A percentile compares a stretch with the other conserved stretches of the same genome.
phyloP scores from a whole-genome alignment of 2,329 filamentous ascomycete species.

The Calycina marina region DNA sequence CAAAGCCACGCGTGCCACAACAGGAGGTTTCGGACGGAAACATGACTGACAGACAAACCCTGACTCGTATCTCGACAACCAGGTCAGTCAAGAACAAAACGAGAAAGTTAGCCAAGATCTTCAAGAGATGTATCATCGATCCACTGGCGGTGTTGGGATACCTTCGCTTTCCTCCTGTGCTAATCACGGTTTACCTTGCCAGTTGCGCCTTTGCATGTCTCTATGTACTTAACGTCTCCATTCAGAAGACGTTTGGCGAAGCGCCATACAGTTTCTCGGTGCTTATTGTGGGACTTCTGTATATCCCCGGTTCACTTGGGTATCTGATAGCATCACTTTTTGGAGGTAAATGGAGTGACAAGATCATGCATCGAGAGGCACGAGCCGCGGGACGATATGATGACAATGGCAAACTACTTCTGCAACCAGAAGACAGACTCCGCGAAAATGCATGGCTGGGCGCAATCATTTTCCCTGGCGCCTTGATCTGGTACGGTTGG shows the following conservation, averaged over 20 bases:
- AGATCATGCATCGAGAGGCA: conserved; percentile 67
- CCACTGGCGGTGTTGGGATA: conserved; percentile 57
- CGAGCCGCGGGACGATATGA: conserved; percentile 55
- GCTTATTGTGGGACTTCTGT: conserved; percentile 59
- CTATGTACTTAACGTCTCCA: conserved; percentile 64
- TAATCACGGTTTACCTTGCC: conserved; percentile 59
- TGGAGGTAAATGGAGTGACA: conserved; percentile 66
- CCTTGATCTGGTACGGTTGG: conserved; percentile 69
- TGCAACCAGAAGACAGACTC: conserved; percentile 68
- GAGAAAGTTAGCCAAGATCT: conserved; percentile 33
- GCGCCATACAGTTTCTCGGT: conserved; percentile 55
- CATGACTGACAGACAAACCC: conserved; percentile 7
- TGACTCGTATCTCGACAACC: conserved; percentile 41
- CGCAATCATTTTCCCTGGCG: conserved; percentile 52
- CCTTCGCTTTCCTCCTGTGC: conserved; percentile 59
- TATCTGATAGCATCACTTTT: conserved; percentile 55
- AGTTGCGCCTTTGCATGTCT: conserved; percentile 62
- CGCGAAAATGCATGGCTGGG: conserved; percentile 70
- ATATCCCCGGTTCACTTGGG: conserved; percentile 61
- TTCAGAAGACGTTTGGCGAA: conserved; percentile 53
- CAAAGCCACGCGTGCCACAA: background rate
- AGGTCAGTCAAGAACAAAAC: conserved; percentile 45
- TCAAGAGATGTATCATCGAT: conserved; percentile 53
- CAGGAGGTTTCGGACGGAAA: conserved; percentile 1
- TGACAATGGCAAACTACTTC: conserved; percentile 47